Conservation (phyloP, 306 rosid species). For the Corylus heterophylla region DNA sequence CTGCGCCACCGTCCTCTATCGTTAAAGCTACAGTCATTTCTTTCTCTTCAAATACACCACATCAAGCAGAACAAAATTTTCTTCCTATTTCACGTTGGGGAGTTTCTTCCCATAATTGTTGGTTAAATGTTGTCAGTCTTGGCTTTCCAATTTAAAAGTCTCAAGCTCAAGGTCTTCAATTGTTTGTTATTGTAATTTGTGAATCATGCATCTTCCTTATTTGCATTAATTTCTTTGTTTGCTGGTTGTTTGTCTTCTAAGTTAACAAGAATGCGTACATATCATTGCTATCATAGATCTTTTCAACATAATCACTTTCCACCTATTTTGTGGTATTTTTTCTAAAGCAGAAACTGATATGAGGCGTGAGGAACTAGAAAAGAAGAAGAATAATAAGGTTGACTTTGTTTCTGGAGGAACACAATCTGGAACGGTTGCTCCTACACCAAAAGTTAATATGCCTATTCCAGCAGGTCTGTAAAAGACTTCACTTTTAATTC, state of each 20-base stretch:
- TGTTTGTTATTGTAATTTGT: no score
- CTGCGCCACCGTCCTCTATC: no score
- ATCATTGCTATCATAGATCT: not conserved
- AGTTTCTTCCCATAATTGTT: not conserved
- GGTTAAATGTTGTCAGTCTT: slow-evolving; percentile 12
- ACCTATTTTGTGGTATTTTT: slow-evolving; percentile 18
- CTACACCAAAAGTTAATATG: slow-evolving; percentile 45
- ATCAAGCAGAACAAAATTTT: no score
- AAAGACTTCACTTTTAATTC: not conserved
- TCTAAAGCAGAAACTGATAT: slow-evolving; percentile 72
- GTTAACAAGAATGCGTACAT: not conserved
- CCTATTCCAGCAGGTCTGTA: slow-evolving; percentile 57
- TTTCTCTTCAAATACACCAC: no score
- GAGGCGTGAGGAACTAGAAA: slow-evolving; percentile 83
- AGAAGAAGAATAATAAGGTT: slow-evolving; percentile 64
- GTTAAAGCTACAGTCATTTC: no score
- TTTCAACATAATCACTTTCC: slow-evolving; percentile 8
- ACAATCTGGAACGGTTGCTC: slow-evolving; percentile 54
- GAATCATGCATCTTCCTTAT: not conserved
- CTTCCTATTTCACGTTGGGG: no score
- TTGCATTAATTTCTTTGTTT: slow-evolving; percentile 10
- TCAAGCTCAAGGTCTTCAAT: not conserved
- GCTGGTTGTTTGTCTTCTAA: not conserved
- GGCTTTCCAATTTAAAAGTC: slow-evolving; percentile 4
- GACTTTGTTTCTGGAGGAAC: slow-evolving; percentile 66